Percentiles rank a stretch among this genome's conserved stretches.
Conservation (phyloP, 2,329 filamentous ascomycete species). For the Pezicula radicicola region DNA sequence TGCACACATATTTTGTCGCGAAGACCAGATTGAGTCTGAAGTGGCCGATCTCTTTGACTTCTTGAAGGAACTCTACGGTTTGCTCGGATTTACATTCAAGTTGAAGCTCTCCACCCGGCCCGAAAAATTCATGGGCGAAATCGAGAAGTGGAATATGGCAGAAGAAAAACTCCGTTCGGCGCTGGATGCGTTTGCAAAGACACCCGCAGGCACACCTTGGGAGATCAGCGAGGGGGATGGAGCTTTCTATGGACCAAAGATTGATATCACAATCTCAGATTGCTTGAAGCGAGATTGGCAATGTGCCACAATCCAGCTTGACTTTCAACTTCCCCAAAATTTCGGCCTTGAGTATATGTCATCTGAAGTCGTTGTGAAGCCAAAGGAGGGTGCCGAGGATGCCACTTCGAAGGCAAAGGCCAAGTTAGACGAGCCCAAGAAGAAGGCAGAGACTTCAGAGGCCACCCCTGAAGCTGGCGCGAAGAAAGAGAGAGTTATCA, state of each 20-base stretch:
- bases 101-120: constrained; percentile 88
- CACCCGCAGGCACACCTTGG: constrained; percentile 65
- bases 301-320: constrained; percentile 91
- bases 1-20: constrained; percentile 90
- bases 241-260: constrained; percentile 98
- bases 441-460: constrained; percentile 37
- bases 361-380: constrained; percentile 53
- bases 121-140: constrained; percentile 84
- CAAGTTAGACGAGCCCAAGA: constrained; percentile 34
- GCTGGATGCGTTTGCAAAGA: constrained; percentile 69
- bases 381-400: constrained; percentile 32
- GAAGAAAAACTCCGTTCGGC: constrained; percentile 78
- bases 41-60: constrained; percentile 88
- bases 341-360: constrained; percentile 88
- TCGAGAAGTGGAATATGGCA: constrained; percentile 85
- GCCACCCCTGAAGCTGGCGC: constrained; percentile 31
- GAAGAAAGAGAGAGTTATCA: constrained; percentile 41
- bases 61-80: constrained; percentile 72
- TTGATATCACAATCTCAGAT: constrained; percentile 93
- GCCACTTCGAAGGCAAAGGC: constrained; percentile 35
- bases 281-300: constrained; percentile 81
- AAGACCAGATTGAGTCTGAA: constrained; percentile 71
- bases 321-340: constrained; percentile 81
- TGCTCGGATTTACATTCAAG: constrained; percentile 88
- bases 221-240: constrained; percentile 92